A percentile compares a stretch with the other conserved stretches of the same genome.
Conservation (phyloP, 1,284 basidiomycete genomes). For the Sphaerobolus stellatus region DNA sequence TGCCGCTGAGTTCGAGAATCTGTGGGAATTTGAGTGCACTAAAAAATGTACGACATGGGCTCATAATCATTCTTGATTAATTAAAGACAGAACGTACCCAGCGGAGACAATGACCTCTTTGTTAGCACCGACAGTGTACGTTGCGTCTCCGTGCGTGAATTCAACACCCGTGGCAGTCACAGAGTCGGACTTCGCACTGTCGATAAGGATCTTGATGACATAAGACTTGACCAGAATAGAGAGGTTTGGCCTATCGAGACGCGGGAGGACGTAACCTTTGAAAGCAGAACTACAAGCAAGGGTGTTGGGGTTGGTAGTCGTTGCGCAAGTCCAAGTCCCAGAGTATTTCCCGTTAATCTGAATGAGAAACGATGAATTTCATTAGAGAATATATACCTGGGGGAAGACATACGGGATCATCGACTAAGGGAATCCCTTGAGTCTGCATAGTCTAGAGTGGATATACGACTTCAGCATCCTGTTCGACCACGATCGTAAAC, state of each 20-base stretch:
- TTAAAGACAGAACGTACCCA: constrained; percentile 18
- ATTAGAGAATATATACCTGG: not conserved
- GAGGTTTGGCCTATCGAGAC: constrained; percentile 14
- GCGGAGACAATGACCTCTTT: constrained; percentile 26
- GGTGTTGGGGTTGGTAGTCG: not conserved
- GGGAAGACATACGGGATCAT: not conserved
- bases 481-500: too few species aligned
- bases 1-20: constrained; percentile 41
- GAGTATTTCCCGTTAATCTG: not conserved
- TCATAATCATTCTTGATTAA: not conserved
- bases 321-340: not conserved
- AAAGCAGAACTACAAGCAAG: not conserved
- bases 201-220: constrained; percentile 16
- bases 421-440: not conserved
- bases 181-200: constrained; percentile 8
- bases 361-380: not conserved
- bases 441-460: not conserved
- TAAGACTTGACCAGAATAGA: constrained; percentile 19
- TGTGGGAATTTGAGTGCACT: constrained; percentile 30
- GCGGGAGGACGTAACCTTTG: not conserved
- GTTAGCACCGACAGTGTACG: constrained; percentile 26
- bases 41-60: not conserved
- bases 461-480: too few species aligned
- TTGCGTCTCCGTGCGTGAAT: constrained; percentile 28
- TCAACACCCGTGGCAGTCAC: constrained; percentile 32